These are phyloP conservation scores for Dothistroma pini DNA, from an alignment of 2,329 filamentous ascomycete species.

Conservation along the genomic window DNA sequence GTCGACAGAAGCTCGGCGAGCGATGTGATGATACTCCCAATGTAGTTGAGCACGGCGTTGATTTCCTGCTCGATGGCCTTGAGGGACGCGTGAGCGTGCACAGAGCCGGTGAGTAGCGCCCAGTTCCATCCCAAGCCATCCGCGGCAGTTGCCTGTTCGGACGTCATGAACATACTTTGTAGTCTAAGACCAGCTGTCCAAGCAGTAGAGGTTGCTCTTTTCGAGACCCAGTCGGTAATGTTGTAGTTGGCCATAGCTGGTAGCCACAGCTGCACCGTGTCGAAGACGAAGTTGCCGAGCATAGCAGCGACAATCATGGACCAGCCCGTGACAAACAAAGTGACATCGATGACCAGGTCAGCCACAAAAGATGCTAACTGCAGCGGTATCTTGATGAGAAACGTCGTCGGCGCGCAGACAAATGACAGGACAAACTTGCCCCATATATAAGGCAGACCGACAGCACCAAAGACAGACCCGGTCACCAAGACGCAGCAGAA, in stretches of 20 bases:
- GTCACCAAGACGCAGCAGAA: conserved; percentile 91
- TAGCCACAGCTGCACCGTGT: conserved; percentile 8
- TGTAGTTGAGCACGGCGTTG: conserved; percentile 22
- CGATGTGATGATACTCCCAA: conserved; percentile 23
- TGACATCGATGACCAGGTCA: conserved; percentile 74
- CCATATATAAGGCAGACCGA: conserved; percentile 89
- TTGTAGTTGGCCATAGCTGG: conserved; percentile 12
- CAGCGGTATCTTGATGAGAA: conserved; percentile 65
- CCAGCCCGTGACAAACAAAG: conserved; percentile 55
- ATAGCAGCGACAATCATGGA: conserved; percentile 15
- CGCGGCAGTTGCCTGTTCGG: conserved; percentile 10
- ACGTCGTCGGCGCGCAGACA: conserved; percentile 70
- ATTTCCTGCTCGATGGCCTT: conserved; percentile 24
- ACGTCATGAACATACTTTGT: conserved; percentile 19
- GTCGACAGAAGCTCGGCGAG: conserved; percentile 27
- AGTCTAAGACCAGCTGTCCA: conserved; percentile 23
- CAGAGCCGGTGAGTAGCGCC: conserved; percentile 26
- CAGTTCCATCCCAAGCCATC: conserved; percentile 24
- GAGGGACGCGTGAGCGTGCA: conserved; percentile 31
- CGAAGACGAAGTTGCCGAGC: conserved; percentile 12
- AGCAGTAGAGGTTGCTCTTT: conserved; percentile 23
- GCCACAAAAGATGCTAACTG: conserved; percentile 67
- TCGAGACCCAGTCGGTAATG: conserved; percentile 14
- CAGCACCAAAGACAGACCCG: conserved; percentile 76
- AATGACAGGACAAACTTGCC: conserved; percentile 80